A percentile compares a stretch with the other conserved stretches of the same genome.
These are phyloP conservation scores for Alternaria incomplexa DNA, from an alignment of 2,329 filamentous ascomycete genomes.

Conservation along the genomic window DNA sequence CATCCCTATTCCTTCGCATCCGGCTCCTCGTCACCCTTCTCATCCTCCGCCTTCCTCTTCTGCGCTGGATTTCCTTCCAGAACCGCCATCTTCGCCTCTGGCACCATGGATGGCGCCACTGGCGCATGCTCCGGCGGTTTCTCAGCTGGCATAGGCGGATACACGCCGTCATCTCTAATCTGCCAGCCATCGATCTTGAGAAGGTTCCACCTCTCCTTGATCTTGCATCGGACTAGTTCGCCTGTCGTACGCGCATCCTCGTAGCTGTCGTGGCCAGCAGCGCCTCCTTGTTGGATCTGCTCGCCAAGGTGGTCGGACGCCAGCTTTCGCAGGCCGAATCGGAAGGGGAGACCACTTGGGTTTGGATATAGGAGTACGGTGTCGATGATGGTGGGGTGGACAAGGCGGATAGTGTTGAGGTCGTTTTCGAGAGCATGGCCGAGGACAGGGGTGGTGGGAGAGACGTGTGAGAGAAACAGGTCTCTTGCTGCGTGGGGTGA, in stretches of 20 bases:
- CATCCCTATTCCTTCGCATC: constrained; percentile 6
- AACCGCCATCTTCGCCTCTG: constrained; percentile 6
- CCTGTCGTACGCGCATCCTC: constrained; percentile 92
- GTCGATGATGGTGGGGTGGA: constrained; percentile 85
- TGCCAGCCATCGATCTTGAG: constrained; percentile 73
- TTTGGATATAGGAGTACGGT: constrained; percentile 86
- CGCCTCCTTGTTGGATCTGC: constrained; percentile 76
- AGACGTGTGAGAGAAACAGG: constrained; percentile 77
- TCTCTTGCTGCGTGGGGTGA: constrained; percentile 77
- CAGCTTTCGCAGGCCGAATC: constrained; percentile 78
- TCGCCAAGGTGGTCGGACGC: constrained; percentile 72
- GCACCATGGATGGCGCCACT: constrained; percentile 1
- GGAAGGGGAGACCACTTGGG: constrained; percentile 74
- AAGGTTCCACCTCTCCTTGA: constrained; percentile 72
- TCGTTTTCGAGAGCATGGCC: constrained; percentile 97
- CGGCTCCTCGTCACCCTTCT: not conserved
- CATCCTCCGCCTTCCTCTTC: constrained; percentile 34
- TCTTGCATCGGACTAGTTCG: constrained; percentile 76
- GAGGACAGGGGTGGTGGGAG: constrained; percentile 80
- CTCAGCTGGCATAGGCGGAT: constrained; percentile 36
- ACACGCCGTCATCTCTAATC: constrained; percentile 36
- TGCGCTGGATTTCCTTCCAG: constrained; percentile 13
- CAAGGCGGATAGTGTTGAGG: constrained; percentile 80
- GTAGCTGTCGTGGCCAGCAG: constrained; percentile 82
- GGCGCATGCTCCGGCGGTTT: constrained; percentile 25